These are phyloP conservation scores for Gigaspora rosea DNA, from an alignment of 192 early-diverging fungal genomes.

Conservation along the genomic window DNA sequence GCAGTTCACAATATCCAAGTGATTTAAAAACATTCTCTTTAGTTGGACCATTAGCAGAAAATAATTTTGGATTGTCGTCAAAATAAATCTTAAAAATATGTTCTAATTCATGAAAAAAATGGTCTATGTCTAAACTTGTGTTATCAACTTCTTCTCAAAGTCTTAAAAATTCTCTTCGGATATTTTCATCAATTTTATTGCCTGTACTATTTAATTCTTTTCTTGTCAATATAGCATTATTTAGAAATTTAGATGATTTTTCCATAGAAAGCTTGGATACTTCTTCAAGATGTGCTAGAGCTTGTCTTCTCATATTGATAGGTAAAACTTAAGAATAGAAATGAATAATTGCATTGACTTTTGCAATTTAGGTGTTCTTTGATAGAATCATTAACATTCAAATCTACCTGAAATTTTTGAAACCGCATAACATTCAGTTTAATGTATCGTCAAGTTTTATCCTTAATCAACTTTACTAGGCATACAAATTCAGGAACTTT, in stretches of 20 bases:
- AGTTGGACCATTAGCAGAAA: too few relatives aligned
- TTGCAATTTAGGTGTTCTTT: constrained; percentile 12
- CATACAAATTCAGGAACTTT: not conserved
- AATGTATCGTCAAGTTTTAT: constrained; percentile 21
- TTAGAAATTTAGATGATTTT: constrained; percentile 13
- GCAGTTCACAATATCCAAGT: constrained; percentile 25
- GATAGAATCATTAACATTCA: not conserved
- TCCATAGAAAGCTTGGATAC: constrained; percentile 17
- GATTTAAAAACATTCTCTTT: not conserved
- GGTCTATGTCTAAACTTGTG: constrained; percentile 22
- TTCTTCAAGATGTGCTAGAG: constrained; percentile 32
- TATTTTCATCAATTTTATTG: constrained; percentile 6
- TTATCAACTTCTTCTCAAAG: constrained; percentile 20
- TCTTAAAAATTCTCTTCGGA: constrained; percentile 12
- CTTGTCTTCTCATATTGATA: constrained; percentile 14
- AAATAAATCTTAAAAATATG: constrained; percentile 13
- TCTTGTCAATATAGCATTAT: constrained; percentile 8
- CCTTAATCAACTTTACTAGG: constrained; percentile 16
- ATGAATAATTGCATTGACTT: not conserved
- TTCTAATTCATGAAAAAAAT: constrained; percentile 32
- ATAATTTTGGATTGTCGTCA: not conserved
- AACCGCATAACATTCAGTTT: constrained; percentile 22
- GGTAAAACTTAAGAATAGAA: constrained; percentile 14
- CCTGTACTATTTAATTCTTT: constrained; percentile 14
- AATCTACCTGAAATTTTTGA: constrained; percentile 16